Evolutionary conservation across 225 moss, liverwort and hornwort genomes (phyloP).

Genomic region (Climacium dendroides): DNA sequence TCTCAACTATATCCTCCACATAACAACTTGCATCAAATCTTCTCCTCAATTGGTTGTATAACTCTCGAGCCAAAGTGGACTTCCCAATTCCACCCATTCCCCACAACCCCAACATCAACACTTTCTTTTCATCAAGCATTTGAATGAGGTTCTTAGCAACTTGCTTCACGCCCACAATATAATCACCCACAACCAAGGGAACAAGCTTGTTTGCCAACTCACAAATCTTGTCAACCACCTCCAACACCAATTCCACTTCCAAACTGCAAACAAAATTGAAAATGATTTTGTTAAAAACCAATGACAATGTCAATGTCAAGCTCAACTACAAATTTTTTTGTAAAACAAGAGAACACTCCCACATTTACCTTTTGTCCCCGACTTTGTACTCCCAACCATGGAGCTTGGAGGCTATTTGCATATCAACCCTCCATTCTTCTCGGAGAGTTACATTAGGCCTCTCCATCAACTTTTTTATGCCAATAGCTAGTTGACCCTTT

Average conservation of each 20-base stretch:
- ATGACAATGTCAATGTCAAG: background rate
- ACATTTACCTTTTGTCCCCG: background rate
- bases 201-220: background rate
- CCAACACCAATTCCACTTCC: background rate
- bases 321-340: background rate
- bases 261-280: background rate
- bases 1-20: no score
- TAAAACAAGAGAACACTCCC: fast-evolving
- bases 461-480: background rate
- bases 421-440: background rate
- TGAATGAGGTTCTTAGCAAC: background rate
- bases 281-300: background rate
- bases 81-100: no score
- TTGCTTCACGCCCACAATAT: background rate
- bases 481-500: background rate
- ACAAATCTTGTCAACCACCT: background rate
- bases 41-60: no score
- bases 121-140: background rate
- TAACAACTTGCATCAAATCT: no score
- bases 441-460: fast-evolving
- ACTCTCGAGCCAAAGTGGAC: no score
- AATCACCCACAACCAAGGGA: background rate
- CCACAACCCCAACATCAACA: background rate
- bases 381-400: background rate
- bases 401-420: background rate